Evolutionary conservation across 306 rosid species (phyloP).

Genomic region (Geum urbanum): DNA sequence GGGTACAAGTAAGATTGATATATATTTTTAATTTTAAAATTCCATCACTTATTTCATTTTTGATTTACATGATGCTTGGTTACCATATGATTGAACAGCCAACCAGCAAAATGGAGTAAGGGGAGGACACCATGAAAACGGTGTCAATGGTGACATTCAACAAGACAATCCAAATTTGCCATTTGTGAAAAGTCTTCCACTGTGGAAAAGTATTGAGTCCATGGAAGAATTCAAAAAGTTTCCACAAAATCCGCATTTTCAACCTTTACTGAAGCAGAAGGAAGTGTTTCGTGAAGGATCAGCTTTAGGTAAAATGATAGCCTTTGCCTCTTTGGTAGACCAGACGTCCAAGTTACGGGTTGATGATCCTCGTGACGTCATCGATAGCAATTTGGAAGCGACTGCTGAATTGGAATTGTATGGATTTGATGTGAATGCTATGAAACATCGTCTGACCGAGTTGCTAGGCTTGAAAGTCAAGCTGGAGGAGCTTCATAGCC

Average conservation of each 20-base stretch:
- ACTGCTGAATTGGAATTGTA: slow-evolving; percentile 6
- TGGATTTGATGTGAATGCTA: slow-evolving; percentile 21
- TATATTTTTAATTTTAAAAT: not conserved
- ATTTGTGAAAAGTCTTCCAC: slow-evolving; percentile 9
- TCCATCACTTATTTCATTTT: not conserved
- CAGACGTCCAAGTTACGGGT: slow-evolving; percentile 10
- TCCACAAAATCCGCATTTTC: slow-evolving; percentile 27
- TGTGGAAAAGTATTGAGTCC: slow-evolving; percentile 11
- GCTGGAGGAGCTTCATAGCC: slow-evolving; percentile 10
- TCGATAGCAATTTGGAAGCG: slow-evolving; percentile 3
- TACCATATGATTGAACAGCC: not conserved
- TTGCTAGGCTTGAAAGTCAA: slow-evolving; percentile 9
- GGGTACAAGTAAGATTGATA: not conserved
- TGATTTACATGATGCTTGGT: not conserved
- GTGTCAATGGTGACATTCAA: slow-evolving; percentile 4
- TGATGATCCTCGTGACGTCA: slow-evolving; percentile 1
- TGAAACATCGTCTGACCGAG: slow-evolving; percentile 1
- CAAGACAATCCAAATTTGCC: slow-evolving; percentile 6
- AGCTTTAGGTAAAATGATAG: slow-evolving; percentile 19
- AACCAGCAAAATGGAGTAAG: not conserved
- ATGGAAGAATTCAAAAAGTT: slow-evolving; percentile 9
- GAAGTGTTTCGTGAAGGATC: slow-evolving; percentile 18
- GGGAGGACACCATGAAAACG: not conserved
- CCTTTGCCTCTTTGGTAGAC: slow-evolving; percentile 22
- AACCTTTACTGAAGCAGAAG: not conserved